Conservation (phyloP, 768 basidiomycete species). For the Astraeus odoratus region DNA sequence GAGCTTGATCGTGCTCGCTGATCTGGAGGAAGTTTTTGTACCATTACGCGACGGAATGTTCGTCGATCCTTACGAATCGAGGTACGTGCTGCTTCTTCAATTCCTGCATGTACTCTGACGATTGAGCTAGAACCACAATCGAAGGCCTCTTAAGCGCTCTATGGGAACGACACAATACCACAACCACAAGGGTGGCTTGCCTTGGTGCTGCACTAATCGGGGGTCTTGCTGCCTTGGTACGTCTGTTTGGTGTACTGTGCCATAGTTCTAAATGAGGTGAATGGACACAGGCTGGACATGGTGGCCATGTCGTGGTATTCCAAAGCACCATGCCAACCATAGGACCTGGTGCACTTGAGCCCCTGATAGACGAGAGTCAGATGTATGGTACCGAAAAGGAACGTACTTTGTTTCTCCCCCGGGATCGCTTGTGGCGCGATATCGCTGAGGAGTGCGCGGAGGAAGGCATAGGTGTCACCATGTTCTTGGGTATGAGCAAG, state of each 20-base stretch:
- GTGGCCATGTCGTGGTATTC: constrained; percentile 75
- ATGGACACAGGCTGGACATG: constrained; percentile 46
- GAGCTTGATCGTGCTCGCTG: constrained; percentile 75
- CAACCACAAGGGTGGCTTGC: constrained; percentile 47
- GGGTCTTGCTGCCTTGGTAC: constrained; percentile 64
- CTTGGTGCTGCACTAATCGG: constrained; percentile 74
- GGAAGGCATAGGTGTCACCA: constrained; percentile 82
- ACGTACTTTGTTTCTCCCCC: constrained; percentile 66
- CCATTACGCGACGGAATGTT: constrained; percentile 71
- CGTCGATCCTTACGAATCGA: constrained; percentile 63
- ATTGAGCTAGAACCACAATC: constrained; percentile 44
- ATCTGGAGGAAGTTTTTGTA: constrained; percentile 88
- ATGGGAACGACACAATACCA: constrained; percentile 52
- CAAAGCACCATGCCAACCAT: constrained; percentile 60
- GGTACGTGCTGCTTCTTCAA: constrained; percentile 41
- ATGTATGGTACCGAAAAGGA: constrained; percentile 86
- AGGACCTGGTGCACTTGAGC: constrained; percentile 64
- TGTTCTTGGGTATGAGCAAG: constrained; percentile 77
- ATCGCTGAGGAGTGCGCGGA: constrained; percentile 86
- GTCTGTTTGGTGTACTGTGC: constrained; percentile 20
- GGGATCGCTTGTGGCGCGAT: constrained; percentile 72
- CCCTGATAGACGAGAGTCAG: constrained; percentile 51
- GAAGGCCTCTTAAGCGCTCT: constrained; percentile 61
- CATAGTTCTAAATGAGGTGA: constrained; percentile 1
- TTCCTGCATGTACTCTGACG: no score